These are phyloP conservation scores for Backusella morwellensis DNA, from an alignment of 192 early-diverging fungal species.

Conservation along the genomic window DNA sequence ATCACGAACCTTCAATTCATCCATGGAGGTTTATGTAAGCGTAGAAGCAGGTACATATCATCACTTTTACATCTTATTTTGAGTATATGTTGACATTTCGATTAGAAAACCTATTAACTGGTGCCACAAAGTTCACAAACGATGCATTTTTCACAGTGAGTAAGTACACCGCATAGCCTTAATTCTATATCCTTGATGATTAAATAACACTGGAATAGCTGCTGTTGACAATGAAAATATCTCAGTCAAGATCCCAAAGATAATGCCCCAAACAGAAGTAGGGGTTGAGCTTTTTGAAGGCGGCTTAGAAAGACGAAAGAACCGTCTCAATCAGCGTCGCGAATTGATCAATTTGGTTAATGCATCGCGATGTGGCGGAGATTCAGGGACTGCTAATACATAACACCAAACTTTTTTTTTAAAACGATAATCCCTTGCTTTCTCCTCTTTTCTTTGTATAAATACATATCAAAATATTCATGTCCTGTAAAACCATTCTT, in stretches of 20 bases:
- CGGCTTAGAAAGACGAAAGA: conserved; percentile 35
- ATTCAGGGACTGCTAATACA: not conserved
- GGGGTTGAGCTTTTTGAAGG: conserved; percentile 41
- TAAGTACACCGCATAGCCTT: not conserved
- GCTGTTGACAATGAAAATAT: conserved; percentile 36
- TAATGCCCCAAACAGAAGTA: conserved; percentile 36
- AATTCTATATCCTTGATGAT: not conserved
- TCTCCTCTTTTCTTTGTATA: not conserved
- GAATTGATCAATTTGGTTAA: conserved; percentile 36
- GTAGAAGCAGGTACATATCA: conserved; percentile 43
- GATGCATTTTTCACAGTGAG: conserved; percentile 60
- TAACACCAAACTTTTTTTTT: not conserved
- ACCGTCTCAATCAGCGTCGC: conserved; percentile 37
- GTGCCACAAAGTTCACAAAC: conserved; percentile 55
- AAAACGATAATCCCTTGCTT: not conserved
- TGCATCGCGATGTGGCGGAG: not conserved
- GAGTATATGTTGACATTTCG: not conserved
- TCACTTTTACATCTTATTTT: not conserved
- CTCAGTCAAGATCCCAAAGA: conserved; percentile 36
- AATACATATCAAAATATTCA: not conserved
- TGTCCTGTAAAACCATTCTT: conserved; percentile 56
- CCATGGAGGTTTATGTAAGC: conserved; percentile 55
- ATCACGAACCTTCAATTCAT: conserved; percentile 51
- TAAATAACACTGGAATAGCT: conserved; percentile 20
- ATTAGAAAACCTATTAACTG: conserved; percentile 51